A percentile compares a stretch with the other conserved stretches of the same genome.
phyloP scores from a whole-genome alignment of 306 rosid species.

The Spatholobus suberectus region DNA sequence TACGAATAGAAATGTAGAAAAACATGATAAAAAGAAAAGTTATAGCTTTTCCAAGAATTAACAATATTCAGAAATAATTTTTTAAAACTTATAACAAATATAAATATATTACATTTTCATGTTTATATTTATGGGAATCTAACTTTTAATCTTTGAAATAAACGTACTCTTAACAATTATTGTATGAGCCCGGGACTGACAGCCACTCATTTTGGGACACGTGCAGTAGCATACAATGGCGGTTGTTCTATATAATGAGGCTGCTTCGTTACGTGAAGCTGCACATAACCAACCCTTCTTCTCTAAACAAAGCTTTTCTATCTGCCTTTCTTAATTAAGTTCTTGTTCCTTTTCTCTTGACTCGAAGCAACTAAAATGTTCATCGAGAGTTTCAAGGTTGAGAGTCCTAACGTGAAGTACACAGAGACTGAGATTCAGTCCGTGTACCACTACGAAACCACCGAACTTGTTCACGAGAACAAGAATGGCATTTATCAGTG shows the following conservation, averaged over 20 bases:
- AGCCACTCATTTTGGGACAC: constrained; percentile 44
- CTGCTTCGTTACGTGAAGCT: not conserved
- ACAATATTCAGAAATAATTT: too few relatives aligned
- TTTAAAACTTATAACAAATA: too few relatives aligned
- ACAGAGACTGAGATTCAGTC: constrained; percentile 79
- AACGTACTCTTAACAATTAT: too few relatives aligned
- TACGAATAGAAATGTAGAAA: too few relatives aligned
- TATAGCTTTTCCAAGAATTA: too few relatives aligned
- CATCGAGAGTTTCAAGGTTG: constrained; percentile 89
- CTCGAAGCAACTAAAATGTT: constrained; percentile 53
- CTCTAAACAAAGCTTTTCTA: not conserved
- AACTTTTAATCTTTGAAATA: too few relatives aligned
- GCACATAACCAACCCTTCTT: not conserved
- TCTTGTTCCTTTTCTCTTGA: not conserved
- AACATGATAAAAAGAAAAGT: too few relatives aligned
- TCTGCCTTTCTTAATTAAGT: not conserved
- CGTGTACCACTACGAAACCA: constrained; percentile 81
- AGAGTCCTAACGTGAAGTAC: constrained; percentile 80
- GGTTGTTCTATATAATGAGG: constrained; percentile 50
- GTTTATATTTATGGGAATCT: too few relatives aligned
- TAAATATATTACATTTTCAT: too few relatives aligned
- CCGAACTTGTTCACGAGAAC: constrained; percentile 89
- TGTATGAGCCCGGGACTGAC: not conserved
- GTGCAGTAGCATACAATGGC: constrained; percentile 17
- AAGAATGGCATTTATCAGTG: constrained; percentile 74